Evolutionary conservation across 2,329 filamentous ascomycete genomes (phyloP).

Genomic region (Fusarium sp.): DNA sequence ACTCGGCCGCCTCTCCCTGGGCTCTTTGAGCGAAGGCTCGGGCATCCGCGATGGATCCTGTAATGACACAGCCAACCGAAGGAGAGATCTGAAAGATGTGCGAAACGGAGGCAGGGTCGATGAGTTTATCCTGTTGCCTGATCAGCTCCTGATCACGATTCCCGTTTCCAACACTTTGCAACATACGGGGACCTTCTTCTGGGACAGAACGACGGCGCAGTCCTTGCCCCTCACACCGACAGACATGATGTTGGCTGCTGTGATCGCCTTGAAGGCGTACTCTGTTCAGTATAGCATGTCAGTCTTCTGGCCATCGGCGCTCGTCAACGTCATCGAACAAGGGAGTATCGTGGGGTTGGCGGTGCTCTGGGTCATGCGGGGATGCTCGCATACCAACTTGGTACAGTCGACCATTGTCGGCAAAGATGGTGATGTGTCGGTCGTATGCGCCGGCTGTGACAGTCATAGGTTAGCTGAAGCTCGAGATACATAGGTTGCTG

Average conservation of each 20-base stretch:
- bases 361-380: slow-evolving; percentile 12
- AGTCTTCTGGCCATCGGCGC: slow-evolving; percentile 35
- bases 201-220: slow-evolving; percentile 96
- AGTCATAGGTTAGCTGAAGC: slow-evolving; percentile 49
- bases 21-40: slow-evolving; percentile 93
- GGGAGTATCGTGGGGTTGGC: slow-evolving; percentile 28
- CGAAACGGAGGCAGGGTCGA: slow-evolving; percentile 96
- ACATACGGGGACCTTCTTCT: slow-evolving; percentile 99
- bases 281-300: slow-evolving; percentile 69
- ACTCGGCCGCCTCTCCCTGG: slow-evolving; percentile 95
- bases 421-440: slow-evolving; percentile 99
- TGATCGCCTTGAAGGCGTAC: slow-evolving; percentile 99
- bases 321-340: slow-evolving; percentile 36
- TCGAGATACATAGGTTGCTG: slow-evolving; percentile 17
- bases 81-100: slow-evolving; percentile 98
- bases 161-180: not conserved
- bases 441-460: slow-evolving; percentile 83
- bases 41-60: slow-evolving; percentile 97
- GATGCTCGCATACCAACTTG: slow-evolving; percentile 87
- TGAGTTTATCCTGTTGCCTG: slow-evolving; percentile 88
- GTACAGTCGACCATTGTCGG: slow-evolving; percentile 97
- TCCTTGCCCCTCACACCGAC: slow-evolving; percentile 96
- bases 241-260: slow-evolving; percentile 98
- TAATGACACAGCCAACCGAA: slow-evolving; percentile 98
- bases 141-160: slow-evolving; percentile 38